Conservation (phyloP, 345 rosid species). For the Alliaria petiolata region DNA sequence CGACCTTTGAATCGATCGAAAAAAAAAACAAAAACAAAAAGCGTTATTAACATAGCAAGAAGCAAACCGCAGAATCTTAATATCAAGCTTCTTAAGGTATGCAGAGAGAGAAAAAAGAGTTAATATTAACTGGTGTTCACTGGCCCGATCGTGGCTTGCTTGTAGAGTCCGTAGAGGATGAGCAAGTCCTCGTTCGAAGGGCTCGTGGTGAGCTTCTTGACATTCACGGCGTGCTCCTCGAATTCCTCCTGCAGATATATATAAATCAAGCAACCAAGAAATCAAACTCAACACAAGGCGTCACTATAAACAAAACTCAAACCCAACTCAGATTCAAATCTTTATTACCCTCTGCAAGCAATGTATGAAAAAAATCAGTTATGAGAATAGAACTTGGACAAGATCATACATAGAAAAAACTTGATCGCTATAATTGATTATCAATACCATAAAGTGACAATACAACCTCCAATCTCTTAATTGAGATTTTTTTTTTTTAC, state of each 20-base stretch:
- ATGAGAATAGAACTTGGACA: too few relatives aligned
- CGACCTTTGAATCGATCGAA: conserved; percentile 45
- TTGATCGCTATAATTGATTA: too few relatives aligned
- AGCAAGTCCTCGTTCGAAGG: conserved; percentile 69
- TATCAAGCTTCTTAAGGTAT: neutral
- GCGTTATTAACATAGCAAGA: neutral
- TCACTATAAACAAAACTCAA: neutral
- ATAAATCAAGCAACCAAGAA: neutral
- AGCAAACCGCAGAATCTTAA: neutral
- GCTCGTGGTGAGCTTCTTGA: conserved; percentile 48
- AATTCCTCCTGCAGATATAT: conserved; percentile 60
- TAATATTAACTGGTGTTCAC: conserved; percentile 61
- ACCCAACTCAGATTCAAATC: conserved; percentile 1
- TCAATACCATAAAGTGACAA: neutral
- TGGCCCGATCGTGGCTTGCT: conserved; percentile 79
- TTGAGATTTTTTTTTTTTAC: too few relatives aligned
- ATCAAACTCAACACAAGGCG: neutral
- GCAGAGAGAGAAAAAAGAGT: neutral
- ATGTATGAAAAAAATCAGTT: too few relatives aligned
- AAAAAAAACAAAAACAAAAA: too few relatives aligned
- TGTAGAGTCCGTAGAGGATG: conserved; percentile 76
- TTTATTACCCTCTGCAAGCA: neutral
- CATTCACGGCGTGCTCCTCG: conserved; percentile 66
- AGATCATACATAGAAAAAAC: too few relatives aligned
- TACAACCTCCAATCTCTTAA: too few relatives aligned